phyloP scores from a whole-genome alignment of 139 green algal genomes.

The Chlorella sorokiniana region DNA sequence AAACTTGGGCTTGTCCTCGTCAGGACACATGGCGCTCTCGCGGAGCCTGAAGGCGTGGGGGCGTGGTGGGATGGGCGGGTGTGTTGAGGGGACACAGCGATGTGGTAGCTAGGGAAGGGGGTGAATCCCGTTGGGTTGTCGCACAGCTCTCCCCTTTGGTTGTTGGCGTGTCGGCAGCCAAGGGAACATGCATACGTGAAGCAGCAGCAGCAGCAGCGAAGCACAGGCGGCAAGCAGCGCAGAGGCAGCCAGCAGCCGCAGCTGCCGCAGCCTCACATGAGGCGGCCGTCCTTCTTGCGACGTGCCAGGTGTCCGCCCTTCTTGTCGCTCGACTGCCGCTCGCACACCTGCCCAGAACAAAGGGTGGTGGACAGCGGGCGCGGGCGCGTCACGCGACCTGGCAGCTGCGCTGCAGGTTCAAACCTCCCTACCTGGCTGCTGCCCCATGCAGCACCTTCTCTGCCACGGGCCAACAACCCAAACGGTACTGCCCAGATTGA shows the following conservation, averaged over 20 bases:
- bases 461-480: background rate
- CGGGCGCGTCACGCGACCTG: background rate
- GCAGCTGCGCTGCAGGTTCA: too few relatives aligned
- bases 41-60: conserved; percentile 52
- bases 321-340: conserved; percentile 90
- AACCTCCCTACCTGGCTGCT: too few relatives aligned
- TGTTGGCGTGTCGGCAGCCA: too few relatives aligned
- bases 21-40: conserved; percentile 86
- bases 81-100: background rate
- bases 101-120: background rate
- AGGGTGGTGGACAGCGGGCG: background rate
- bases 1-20: conserved; percentile 84
- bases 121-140: too few relatives aligned
- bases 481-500: background rate
- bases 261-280: conserved; percentile 55
- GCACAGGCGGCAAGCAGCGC: too few relatives aligned
- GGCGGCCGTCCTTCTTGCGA: conserved; percentile 69
- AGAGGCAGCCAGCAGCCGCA: conserved; percentile 42
- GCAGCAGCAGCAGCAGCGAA: too few relatives aligned
- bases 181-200: too few relatives aligned
- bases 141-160: too few relatives aligned
- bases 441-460: too few relatives aligned
- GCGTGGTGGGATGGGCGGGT: background rate
- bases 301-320: conserved; percentile 88
- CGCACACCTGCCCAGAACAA: conserved; percentile 70